Percentiles rank a stretch among this genome's conserved stretches.
phyloP scores from a whole-genome alignment of 225 moss, liverwort and hornwort genomes.

The Anthoceros angustus region DNA sequence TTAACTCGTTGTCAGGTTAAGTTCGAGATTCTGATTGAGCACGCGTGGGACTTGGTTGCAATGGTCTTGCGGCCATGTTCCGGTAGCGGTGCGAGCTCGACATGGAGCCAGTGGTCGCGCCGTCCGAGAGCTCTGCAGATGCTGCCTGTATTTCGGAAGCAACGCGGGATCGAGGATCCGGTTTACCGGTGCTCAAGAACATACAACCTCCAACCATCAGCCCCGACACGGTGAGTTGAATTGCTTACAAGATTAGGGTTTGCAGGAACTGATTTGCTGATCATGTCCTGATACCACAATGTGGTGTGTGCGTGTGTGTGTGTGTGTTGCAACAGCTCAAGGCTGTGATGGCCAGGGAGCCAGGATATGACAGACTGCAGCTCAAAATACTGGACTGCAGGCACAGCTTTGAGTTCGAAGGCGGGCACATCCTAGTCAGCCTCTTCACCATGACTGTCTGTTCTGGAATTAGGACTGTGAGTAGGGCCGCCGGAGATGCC shows the following conservation, averaged over 20 bases:
- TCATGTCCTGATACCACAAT: not conserved
- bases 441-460: not conserved
- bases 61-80: too few species aligned
- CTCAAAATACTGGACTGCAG: slow-evolving; percentile 34
- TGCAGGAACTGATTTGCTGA: not conserved
- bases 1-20: too few species aligned
- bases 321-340: slow-evolving; percentile 20
- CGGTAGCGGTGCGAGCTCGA: too few species aligned
- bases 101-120: too few species aligned
- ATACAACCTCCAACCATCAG: slow-evolving; percentile 41
- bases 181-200: slow-evolving; percentile 28
- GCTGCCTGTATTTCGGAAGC: too few species aligned
- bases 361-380: slow-evolving; percentile 14
- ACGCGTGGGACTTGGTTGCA: too few species aligned
- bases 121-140: too few species aligned
- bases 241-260: not conserved
- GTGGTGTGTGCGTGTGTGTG: not conserved
- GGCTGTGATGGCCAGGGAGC: slow-evolving; percentile 20
- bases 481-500: not conserved
- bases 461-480: not conserved
- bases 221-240: slow-evolving; percentile 27
- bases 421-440: slow-evolving; percentile 35
- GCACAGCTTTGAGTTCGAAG: slow-evolving; percentile 28
- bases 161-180: not conserved
- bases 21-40: too few species aligned